Base-by-base conservation (phyloP, 345 rosid genomes). In the Citrus reticulata region DNA sequence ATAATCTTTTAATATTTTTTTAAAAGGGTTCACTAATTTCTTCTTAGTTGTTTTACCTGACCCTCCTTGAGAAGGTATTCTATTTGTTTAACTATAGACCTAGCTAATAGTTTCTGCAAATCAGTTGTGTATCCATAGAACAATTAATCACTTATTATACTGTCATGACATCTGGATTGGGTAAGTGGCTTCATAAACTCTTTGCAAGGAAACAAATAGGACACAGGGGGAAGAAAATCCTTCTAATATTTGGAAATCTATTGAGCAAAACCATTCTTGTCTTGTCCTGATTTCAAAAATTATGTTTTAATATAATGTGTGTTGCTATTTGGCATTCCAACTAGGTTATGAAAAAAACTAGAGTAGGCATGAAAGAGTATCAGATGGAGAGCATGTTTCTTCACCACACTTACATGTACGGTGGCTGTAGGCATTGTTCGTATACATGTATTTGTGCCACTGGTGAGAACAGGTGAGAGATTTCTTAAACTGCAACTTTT, bases 391-490 rank as follows among this genome's bases (percentile, higher is more conserved):
- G 98, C 88, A 86, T 88, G 86, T 95, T 95, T 89, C 90, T 92
- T 81, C 98, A 95, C 83, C 98, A 95, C 84, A 91, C 90, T 34
- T 93, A 93, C 82, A 91, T 93, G 95, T 92, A 91, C 64, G 98
- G 98, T 74, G 97, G 98, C 65, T 95, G 98, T 80, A 89, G 98
- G 88, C 97, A 92, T 80, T 92, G 97, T 86, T 93, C 98, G 32
- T 95, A 95, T 84, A 95, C 98, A 37, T 93, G 98, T 82, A 91
- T 95, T 22, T 95, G 98, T 82, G 98, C 98, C 64, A 93, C 98
- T 57, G 98, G 98, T 75, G 98, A 88, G 70, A 95, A 91, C 76
- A 90, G 98, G 97, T 90, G 77, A 81, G 85, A 20, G 34, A 69
- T 81, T 70, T 49, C 30, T 58, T 35, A 42, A 5, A 8, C 57